These are phyloP conservation scores for Vitis riparia DNA, from an alignment of 164 flowering plant genomes.

Conservation along the genomic window DNA sequence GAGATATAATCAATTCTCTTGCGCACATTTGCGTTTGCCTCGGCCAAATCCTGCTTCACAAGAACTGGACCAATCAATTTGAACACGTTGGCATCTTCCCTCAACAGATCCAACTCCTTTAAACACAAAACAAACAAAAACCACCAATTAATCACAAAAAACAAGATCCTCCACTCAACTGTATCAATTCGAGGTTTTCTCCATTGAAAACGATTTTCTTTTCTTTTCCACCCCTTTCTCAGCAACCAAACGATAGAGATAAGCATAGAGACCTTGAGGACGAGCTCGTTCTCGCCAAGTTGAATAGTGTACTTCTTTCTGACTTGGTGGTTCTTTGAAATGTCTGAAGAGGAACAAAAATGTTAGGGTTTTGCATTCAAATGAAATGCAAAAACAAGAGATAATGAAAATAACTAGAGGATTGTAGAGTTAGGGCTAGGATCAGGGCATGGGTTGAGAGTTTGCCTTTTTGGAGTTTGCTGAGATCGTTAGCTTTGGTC, in stretches of 20 bases:
- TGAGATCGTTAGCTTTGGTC: constrained; percentile 78
- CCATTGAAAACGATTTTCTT: background rate
- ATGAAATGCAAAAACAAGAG: background rate
- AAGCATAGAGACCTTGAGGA: constrained; percentile 64
- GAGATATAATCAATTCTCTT: constrained; percentile 95
- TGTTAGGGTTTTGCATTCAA: background rate
- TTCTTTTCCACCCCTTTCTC: background rate
- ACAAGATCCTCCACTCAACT: background rate
- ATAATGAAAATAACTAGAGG: background rate
- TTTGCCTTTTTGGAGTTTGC: constrained; percentile 83
- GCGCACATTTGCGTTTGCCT: constrained; percentile 94
- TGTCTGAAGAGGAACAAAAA: constrained; percentile 43
- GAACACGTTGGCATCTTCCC: constrained; percentile 84
- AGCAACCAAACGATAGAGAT: background rate
- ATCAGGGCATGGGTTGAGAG: background rate
- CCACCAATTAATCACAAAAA: background rate
- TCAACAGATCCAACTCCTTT: constrained; percentile 89
- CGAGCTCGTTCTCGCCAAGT: constrained; percentile 97
- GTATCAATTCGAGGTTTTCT: background rate
- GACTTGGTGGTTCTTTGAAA: constrained; percentile 88
- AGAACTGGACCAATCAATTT: constrained; percentile 97
- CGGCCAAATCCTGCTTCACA: constrained; percentile 97
- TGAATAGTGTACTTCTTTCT: constrained; percentile 96
- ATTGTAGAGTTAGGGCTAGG: background rate
- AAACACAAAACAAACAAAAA: constrained; percentile 9